Evolutionary conservation across 176 grass and related monocot genomes (phyloP).

Genomic region (Musa troglodytarum): DNA sequence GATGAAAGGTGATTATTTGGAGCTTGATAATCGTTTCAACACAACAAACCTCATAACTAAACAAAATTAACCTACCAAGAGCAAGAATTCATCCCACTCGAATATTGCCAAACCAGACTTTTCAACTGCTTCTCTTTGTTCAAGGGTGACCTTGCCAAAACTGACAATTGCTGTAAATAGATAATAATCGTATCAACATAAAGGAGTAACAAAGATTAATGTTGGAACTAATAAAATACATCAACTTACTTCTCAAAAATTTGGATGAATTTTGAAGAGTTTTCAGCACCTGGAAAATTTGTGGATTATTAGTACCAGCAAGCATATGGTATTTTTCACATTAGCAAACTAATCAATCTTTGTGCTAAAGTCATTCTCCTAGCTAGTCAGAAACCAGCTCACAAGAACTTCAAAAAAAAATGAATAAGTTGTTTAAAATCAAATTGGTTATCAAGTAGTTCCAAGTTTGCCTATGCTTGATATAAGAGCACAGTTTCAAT

Average conservation of each 20-base stretch:
- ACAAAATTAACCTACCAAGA: conserved; percentile 47
- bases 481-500: too few species aligned
- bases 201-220: not conserved
- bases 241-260: conserved; percentile 68
- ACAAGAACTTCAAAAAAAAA: too few species aligned
- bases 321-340: not conserved
- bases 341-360: not conserved
- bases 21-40: too few species aligned
- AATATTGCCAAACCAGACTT: conserved; percentile 48
- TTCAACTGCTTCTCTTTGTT: conserved; percentile 61
- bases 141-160: conserved; percentile 51
- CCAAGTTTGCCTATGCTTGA: too few species aligned
- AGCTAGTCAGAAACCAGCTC: too few species aligned
- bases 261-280: conserved; percentile 54
- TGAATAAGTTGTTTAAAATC: too few species aligned
- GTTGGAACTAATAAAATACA: conserved; percentile 4
- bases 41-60: not conserved
- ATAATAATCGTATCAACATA: not conserved
- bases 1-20: not conserved
- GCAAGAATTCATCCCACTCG: conserved; percentile 66
- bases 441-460: too few species aligned
- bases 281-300: conserved; percentile 54
- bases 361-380: not conserved
- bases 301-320: conserved; percentile 17
- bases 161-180: conserved; percentile 62